A percentile compares a stretch with the other conserved stretches of the same genome.
These are phyloP conservation scores for Quercus tomentella DNA, from an alignment of 331 rosid species.

Conservation along the genomic window DNA sequence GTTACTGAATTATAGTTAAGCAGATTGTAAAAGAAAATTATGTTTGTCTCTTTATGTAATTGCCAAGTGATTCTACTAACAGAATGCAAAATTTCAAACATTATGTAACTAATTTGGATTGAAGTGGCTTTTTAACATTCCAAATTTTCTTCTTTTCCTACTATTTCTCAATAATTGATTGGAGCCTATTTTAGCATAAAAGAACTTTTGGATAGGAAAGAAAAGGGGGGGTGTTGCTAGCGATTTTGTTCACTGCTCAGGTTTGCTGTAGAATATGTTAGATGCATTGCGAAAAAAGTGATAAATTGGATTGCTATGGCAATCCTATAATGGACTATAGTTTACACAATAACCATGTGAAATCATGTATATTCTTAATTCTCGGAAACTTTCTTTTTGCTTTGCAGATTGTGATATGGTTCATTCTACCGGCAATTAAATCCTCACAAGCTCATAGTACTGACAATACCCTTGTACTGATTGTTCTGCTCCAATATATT, in stretches of 20 bases:
- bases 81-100: neutral
- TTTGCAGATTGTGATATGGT: slow-evolving; percentile 88
- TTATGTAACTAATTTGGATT: neutral
- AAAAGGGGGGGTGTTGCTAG: neutral
- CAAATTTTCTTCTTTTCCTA: no score
- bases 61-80: neutral
- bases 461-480: slow-evolving; percentile 70
- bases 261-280: neutral
- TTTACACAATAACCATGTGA: neutral
- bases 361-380: neutral
- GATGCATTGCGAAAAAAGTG: no score
- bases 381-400: neutral
- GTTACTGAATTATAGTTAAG: neutral
- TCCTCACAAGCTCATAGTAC: slow-evolving; percentile 70
- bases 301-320: no score
- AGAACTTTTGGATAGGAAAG: neutral
- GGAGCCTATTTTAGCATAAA: neutral
- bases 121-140: neutral
- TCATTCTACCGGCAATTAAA: slow-evolving; percentile 76
- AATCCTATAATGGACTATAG: neutral
- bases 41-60: neutral
- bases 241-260: neutral
- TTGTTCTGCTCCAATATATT: slow-evolving; percentile 77
- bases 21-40: neutral
- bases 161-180: no score